Evolutionary conservation across 148 eudicot genomes (phyloP).

Genomic region (Rhododendron kiyosumense): DNA sequence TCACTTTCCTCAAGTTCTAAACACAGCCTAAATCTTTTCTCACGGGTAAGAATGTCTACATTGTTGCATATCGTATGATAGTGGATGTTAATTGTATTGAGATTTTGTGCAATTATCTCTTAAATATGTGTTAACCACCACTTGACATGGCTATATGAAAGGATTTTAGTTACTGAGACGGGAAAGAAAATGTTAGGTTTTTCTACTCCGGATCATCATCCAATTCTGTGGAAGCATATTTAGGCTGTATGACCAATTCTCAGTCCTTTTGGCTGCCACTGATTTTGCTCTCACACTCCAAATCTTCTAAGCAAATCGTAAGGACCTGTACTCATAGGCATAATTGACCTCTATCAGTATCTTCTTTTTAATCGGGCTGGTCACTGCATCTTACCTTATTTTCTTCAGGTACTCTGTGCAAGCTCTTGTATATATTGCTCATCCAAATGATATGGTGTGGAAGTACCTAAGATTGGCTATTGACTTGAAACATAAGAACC

Average conservation of each 20-base stretch:
- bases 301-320: neutral
- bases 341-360: neutral
- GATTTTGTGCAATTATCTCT: neutral
- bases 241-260: neutral
- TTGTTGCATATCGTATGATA: neutral
- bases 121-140: neutral
- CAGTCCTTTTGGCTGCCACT: neutral
- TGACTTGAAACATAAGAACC: neutral
- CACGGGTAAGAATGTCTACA: neutral
- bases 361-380: neutral
- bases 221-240: neutral
- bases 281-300: neutral
- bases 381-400: too few species aligned
- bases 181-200: neutral
- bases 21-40: too few species aligned
- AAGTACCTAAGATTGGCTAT: neutral
- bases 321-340: neutral
- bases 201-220: neutral
- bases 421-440: neutral
- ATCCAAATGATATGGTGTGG: neutral
- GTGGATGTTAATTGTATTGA: neutral
- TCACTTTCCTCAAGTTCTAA: too few species aligned
- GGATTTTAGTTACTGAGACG: neutral
- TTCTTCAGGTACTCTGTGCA: constrained; percentile 2
- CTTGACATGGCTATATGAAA: neutral